phyloP scores from a whole-genome alignment of 305 asterid species.

The Solanum hybrid region DNA sequence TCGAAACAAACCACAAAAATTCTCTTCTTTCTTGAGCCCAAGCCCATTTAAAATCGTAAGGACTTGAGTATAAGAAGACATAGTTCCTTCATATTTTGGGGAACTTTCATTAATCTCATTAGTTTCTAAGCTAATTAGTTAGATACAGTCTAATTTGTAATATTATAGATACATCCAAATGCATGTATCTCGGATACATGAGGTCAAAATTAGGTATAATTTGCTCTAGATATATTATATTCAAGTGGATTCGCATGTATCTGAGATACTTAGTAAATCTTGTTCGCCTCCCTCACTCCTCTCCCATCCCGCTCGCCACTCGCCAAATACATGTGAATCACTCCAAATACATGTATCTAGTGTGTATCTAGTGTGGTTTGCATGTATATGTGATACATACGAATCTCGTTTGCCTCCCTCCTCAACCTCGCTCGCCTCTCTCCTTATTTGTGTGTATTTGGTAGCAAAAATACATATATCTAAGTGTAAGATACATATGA shows the following conservation, averaged over 20 bases:
- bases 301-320: background rate
- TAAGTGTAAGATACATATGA: too few species aligned
- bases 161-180: background rate
- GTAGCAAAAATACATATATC: too few species aligned
- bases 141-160: background rate
- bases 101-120: background rate
- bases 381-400: background rate
- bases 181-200: background rate
- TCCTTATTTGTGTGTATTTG: background rate
- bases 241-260: background rate
- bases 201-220: background rate
- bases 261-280: accelerated
- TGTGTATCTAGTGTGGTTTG: too few species aligned
- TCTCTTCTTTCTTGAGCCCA: background rate
- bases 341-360: too few species aligned
- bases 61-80: background rate
- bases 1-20: background rate
- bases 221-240: too few species aligned
- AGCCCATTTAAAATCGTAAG: background rate
- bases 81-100: background rate
- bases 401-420: too few species aligned
- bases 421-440: too few species aligned
- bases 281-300: background rate
- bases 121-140: background rate
- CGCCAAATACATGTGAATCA: background rate